Base-by-base conservation (phyloP, 2,329 filamentous ascomycete genomes). In the Aspergillus sp. region DNA sequence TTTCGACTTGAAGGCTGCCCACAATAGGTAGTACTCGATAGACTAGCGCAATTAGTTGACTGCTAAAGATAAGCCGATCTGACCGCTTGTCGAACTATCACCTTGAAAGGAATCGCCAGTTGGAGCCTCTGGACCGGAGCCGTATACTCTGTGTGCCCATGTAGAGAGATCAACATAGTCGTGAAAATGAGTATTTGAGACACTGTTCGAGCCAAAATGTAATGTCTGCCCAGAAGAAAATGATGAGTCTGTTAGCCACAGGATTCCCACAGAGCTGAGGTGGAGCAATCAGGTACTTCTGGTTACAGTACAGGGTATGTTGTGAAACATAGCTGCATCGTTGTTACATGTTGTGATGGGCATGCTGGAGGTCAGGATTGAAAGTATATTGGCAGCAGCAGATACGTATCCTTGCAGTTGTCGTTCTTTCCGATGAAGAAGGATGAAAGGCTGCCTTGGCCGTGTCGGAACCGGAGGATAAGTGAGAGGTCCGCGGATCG, bases 1-100 rank as follows among this genome's bases (percentile, higher is more conserved):
- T 91, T 90, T 75, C 87, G 83, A 77, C 76, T 87, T 43, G 56
- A 66, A 59, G 48, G 58, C 19, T 66, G 41, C 50, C 61, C 21
- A 19, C 47, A 15, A 17, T 39, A 5, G 13, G 19, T 15, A 32
- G 49, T 28, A 21, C 13, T 30, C 25, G 23, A 17, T 49, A n/a
- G 32, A 19, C 30, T 41, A 21, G 25, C 15, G 25, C n/a, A 21
- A 45, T 25, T 30, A 28, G 47, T 17, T 32, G 15, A 32, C 9
- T 50, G 30, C 30, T 32, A 7, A 32, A 17, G 25, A 50, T 32
- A 30, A 50, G 21, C 19, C 21, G 25, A 25, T 49, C 21, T 23
- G 15, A 32, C 23, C 23, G 15, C 15, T 49, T n/a, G 47, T 17
- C 25, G 25, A 15, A 36, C 32, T 36, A 30, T 30, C 15, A 30